Evolutionary conservation across 2,329 filamentous ascomycete species (phyloP).

Genomic region (Pseudocercospora fuligena): DNA sequence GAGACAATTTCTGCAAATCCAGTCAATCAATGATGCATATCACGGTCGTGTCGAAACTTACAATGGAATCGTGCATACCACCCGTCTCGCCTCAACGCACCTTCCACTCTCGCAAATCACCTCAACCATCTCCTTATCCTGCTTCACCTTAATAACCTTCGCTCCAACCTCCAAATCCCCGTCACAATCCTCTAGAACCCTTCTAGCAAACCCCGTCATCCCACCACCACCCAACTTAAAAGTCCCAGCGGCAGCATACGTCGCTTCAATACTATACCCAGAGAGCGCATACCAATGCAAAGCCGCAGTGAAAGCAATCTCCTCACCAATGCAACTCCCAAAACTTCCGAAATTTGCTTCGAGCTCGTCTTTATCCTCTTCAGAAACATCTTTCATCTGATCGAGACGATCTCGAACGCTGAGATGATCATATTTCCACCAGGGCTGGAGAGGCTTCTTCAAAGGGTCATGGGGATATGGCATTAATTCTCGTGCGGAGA

Average conservation of each 20-base stretch:
- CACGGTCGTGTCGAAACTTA: neutral
- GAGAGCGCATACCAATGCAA: slow-evolving; percentile 41
- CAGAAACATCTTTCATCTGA: slow-evolving; percentile 29
- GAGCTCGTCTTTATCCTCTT: slow-evolving; percentile 32
- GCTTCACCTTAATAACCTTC: neutral
- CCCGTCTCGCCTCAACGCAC: slow-evolving; percentile 13
- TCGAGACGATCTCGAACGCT: slow-evolving; percentile 40
- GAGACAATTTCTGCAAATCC: slow-evolving; percentile 18
- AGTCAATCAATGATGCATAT: neutral
- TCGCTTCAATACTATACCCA: slow-evolving; percentile 32
- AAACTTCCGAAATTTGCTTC: slow-evolving; percentile 32
- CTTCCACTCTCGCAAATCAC: slow-evolving; percentile 1
- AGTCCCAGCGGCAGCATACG: slow-evolving; percentile 30
- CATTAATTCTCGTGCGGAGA: slow-evolving; percentile 41
- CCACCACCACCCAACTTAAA: slow-evolving; percentile 38
- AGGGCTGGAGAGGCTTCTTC: slow-evolving; percentile 33
- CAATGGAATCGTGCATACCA: slow-evolving; percentile 33
- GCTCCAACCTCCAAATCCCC: neutral
- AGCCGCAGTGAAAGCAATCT: slow-evolving; percentile 37
- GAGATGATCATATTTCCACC: slow-evolving; percentile 40
- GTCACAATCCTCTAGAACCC: neutral
- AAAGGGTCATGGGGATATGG: slow-evolving; percentile 45
- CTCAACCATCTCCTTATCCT: neutral
- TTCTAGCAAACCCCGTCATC: slow-evolving; percentile 13
- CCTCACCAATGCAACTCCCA: slow-evolving; percentile 18